phyloP scores from a whole-genome alignment of 192 early-diverging fungal genomes.

The Backusella morwellensis region DNA sequence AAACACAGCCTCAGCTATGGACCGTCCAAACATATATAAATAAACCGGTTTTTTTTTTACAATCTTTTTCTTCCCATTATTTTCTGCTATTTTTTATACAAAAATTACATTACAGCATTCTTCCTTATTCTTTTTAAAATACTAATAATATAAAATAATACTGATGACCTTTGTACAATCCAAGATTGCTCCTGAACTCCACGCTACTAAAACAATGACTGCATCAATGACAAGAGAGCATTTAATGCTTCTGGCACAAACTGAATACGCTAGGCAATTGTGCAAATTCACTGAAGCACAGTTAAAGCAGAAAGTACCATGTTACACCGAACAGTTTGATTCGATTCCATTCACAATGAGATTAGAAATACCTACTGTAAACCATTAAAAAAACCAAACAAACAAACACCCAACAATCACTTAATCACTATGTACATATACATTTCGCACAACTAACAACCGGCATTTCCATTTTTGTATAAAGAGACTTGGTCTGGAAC shows the following conservation, averaged over 20 bases:
- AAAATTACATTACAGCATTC: not conserved
- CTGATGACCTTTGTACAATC: conserved; percentile 9
- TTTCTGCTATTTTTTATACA: not conserved
- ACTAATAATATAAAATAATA: not conserved
- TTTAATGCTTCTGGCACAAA: not conserved
- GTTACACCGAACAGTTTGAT: conserved; percentile 5
- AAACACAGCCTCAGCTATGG: not conserved
- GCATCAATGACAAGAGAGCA: conserved; percentile 13
- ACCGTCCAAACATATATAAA: not conserved
- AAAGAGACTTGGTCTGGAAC: too few species aligned
- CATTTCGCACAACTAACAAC: too few species aligned
- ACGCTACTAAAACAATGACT: not conserved
- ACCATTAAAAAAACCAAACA: not conserved
- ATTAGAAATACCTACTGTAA: not conserved
- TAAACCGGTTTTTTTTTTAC: not conserved
- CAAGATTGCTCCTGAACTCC: not conserved
- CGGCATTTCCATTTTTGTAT: too few species aligned
- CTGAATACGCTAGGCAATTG: conserved; percentile 16
- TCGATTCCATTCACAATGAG: not conserved
- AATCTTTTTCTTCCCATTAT: not conserved
- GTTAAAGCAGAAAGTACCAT: conserved; percentile 5
- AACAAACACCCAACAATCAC: too few species aligned
- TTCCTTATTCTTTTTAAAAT: not conserved
- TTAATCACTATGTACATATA: too few species aligned
- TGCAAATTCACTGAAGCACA: conserved; percentile 13